Conservation (phyloP, 164 flowering plant genomes). For the Sedum album region DNA sequence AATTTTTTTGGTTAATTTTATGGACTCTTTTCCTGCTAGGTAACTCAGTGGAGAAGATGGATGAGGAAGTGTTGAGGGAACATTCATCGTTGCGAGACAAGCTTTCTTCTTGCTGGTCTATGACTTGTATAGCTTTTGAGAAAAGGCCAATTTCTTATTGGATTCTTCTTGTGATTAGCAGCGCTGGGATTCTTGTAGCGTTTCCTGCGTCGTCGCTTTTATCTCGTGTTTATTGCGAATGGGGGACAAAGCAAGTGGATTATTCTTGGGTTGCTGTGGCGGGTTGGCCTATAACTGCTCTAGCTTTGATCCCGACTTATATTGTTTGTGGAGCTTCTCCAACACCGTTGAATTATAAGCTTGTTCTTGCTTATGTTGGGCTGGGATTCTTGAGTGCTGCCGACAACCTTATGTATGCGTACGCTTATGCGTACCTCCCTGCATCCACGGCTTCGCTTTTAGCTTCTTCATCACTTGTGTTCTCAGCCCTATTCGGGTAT, state of each 20-base stretch:
- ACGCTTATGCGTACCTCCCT: slow-evolving; percentile 86
- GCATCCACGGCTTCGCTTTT: slow-evolving; percentile 87
- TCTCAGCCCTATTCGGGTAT: slow-evolving; percentile 71
- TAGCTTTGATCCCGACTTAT: slow-evolving; percentile 52
- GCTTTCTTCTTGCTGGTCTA: slow-evolving; percentile 19
- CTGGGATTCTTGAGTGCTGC: slow-evolving; percentile 85
- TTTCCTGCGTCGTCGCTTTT: slow-evolving; percentile 84
- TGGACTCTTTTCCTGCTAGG: not conserved
- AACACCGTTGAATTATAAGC: slow-evolving; percentile 48
- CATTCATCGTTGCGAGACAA: slow-evolving; percentile 18
- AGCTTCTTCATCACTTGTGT: slow-evolving; percentile 69
- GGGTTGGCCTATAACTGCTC: slow-evolving; percentile 77
- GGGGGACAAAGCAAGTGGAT: slow-evolving; percentile 95
- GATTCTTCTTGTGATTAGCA: slow-evolving; percentile 56
- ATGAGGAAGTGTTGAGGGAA: slow-evolving; percentile 17
- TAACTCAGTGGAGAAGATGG: slow-evolving; percentile 22
- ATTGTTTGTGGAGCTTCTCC: slow-evolving; percentile 31
- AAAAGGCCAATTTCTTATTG: slow-evolving; percentile 62
- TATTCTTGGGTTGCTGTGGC: slow-evolving; percentile 94
- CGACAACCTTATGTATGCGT: slow-evolving; percentile 83
- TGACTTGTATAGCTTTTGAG: slow-evolving; percentile 30
- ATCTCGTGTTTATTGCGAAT: slow-evolving; percentile 72
- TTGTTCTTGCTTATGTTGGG: slow-evolving; percentile 42
- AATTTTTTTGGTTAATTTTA: not conserved
- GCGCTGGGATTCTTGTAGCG: slow-evolving; percentile 71